Percentiles rank a stretch among this genome's conserved stretches.
phyloP scores from a whole-genome alignment of 495 filamentous ascomycete species.

The Oidiodendron maius region DNA sequence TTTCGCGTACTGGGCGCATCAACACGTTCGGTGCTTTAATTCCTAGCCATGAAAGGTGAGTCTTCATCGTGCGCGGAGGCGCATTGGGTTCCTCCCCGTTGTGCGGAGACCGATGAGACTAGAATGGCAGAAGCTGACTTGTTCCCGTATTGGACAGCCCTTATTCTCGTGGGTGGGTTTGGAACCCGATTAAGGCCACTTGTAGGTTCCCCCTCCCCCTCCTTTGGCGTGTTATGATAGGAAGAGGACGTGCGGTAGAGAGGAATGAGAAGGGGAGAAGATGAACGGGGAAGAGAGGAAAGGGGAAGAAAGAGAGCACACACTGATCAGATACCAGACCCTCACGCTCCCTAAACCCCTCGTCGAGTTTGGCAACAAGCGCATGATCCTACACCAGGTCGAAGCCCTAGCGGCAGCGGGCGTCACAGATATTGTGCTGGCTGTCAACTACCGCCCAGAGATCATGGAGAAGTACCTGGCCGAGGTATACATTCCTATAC shows the following conservation, averaged over 20 bases:
- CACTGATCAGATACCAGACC: conserved; percentile 53
- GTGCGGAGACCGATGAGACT: too few species aligned
- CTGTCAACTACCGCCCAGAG: conserved; percentile 98
- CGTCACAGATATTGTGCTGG: conserved; percentile 95
- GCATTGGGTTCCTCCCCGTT: too few species aligned
- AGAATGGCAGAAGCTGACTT: not conserved
- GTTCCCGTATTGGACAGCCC: conserved; percentile 54
- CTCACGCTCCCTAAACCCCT: conserved; percentile 95
- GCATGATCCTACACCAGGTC: conserved; percentile 98
- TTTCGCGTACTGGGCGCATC: too few species aligned
- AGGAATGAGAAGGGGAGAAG: too few species aligned
- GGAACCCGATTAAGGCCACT: conserved; percentile 96
- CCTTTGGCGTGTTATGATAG: too few species aligned
- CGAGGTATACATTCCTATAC: conserved; percentile 48
- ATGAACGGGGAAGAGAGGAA: too few species aligned
- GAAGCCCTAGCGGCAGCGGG: conserved; percentile 91
- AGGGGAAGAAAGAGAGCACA: too few species aligned
- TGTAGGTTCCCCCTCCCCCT: conserved; percentile 53
- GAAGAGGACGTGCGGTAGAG: too few species aligned
- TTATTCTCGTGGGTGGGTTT: conserved; percentile 99
- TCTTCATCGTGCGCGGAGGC: too few species aligned
- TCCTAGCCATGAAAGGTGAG: conserved; percentile 55
- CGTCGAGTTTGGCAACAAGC: conserved; percentile 97
- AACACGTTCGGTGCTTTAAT: too few species aligned
- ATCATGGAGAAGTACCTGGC: conserved; percentile 69